Base-by-base conservation (phyloP, 441 rosid genomes). In the Bocquillonia castaneifolia region DNA sequence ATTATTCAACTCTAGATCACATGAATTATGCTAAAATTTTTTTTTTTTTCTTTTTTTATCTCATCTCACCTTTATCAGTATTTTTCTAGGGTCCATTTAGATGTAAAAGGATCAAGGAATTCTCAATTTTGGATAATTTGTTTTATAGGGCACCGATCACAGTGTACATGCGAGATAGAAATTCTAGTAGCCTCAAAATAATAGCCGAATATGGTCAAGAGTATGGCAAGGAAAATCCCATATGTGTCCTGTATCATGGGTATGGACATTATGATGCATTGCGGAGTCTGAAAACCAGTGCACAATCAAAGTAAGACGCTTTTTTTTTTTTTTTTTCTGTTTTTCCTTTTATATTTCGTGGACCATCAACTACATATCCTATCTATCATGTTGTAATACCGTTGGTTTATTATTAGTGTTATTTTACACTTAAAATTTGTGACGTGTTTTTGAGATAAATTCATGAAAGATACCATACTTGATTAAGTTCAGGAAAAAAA, bases 171-270 rank as follows among this genome's bases (percentile, higher is more conserved):
- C 50, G 64, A 67, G 88, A 82, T 7, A 81, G 61, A 69, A 77
- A 63, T 54, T 57, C 77, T 6, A 69, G 77, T 67, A 44, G 56
- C 69, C 87, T 79, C 61, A 85, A 80, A 77, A 66, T 72, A 45
- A 79, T 88, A 63, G 85, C 91, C 0, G 86, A 86, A 74, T 88
- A 88, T 55, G 94, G 94, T 64, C 88, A 72, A 71, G 87, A 85
- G 65, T 85, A 88, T 54, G 84, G 85, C 34, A 74, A 44, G 53
- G 87, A 81, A 56, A 75, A 82, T 74, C 88, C 91, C 9, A 67
- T 86, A 14, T 71, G 82, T 34, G 90, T 88, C 53, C 76, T 86
- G 69, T 88, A 88, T 71, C 77, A 82, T 67, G 87, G 89, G 7
- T 80, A 82, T 59, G 91, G 94, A 53, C 91, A 88, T 72, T 86